Evolutionary conservation across 78 protist species (phyloP).

Genomic region (Bigelowiella natans): DNA sequence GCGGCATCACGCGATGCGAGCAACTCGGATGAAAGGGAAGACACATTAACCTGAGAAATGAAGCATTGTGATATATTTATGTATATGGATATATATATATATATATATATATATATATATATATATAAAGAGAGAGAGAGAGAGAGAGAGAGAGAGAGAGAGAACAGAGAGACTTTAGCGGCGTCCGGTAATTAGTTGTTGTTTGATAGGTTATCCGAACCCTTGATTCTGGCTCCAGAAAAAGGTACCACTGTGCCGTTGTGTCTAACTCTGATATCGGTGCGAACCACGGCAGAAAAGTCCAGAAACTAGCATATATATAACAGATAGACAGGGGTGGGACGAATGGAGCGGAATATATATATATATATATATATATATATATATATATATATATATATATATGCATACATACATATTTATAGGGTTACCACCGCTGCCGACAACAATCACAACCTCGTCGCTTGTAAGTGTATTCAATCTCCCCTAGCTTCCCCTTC

Average conservation of each 20-base stretch:
- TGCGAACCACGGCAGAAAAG: background rate
- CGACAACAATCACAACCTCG: background rate
- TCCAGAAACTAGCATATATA: background rate
- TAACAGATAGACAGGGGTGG: no score
- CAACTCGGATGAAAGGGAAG: background rate
- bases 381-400: background rate
- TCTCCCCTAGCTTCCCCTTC: background rate
- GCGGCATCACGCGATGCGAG: background rate
- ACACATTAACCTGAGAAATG: no score
- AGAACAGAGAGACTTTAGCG: background rate
- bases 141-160: background rate
- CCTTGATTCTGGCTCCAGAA: background rate
- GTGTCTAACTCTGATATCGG: background rate
- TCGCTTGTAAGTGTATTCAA: background rate
- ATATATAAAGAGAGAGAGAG: background rate
- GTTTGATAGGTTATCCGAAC: no score
- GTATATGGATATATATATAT: no score
- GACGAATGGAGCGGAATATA: background rate
- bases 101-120: no score
- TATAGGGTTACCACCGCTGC: background rate
- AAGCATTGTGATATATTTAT: no score
- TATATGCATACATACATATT: background rate
- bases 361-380: background rate
- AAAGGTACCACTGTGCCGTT: background rate
- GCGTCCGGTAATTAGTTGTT: background rate